Conservation (phyloP, 306 rosid species). For the Abrus precatorius region DNA sequence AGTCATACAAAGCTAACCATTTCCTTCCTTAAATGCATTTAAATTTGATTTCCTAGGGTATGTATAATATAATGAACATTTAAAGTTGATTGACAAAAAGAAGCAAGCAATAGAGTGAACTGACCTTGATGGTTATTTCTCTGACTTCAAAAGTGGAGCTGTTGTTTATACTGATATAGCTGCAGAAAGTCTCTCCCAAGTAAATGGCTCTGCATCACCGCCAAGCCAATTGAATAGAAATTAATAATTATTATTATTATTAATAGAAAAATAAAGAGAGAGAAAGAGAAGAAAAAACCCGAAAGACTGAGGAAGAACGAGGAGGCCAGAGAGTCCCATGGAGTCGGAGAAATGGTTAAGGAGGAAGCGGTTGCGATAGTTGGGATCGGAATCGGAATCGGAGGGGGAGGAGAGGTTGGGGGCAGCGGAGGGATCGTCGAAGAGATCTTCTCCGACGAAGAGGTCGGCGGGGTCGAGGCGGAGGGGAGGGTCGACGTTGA, state of each 20-base stretch:
- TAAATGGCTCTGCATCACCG: constrained; percentile 78
- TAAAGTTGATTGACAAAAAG: no score
- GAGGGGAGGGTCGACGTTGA: constrained; percentile 88
- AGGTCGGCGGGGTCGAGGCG: constrained; percentile 86
- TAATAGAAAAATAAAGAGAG: neutral
- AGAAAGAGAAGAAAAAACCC: constrained; percentile 59
- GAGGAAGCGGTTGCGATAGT: constrained; percentile 75
- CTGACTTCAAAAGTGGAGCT: constrained; percentile 91
- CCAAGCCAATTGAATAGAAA: neutral
- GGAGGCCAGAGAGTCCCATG: constrained; percentile 94
- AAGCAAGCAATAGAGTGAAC: neutral
- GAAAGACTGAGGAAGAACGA: constrained; percentile 97
- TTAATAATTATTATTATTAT: neutral
- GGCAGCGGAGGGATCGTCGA: constrained; percentile 77
- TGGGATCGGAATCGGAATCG: constrained; percentile 69
- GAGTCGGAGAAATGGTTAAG: constrained; percentile 79
- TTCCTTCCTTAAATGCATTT: neutral
- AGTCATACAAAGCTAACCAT: neutral
- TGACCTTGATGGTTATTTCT: constrained; percentile 83
- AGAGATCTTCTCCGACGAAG: constrained; percentile 84
- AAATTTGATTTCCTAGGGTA: neutral
- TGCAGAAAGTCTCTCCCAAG: constrained; percentile 96
- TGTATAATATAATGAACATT: no score
- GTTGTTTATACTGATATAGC: constrained; percentile 91
- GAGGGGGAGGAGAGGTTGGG: constrained; percentile 55